Evolutionary conservation across 306 rosid genomes (phyloP).

Genomic region (Trifolium subterraneum): DNA sequence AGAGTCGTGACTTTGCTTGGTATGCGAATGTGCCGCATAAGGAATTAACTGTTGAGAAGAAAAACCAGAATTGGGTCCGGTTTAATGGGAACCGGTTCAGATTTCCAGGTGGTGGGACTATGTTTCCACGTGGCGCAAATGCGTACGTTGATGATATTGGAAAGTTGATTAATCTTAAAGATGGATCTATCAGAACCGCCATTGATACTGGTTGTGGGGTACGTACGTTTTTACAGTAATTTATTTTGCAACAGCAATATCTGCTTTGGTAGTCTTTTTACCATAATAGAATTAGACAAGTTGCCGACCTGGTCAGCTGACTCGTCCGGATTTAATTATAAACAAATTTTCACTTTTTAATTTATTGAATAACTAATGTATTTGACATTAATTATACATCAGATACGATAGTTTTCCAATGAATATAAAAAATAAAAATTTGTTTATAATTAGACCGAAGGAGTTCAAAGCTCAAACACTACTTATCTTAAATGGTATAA

Average conservation of each 20-base stretch:
- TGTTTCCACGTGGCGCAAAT: constrained; percentile 88
- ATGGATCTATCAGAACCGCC: constrained; percentile 89
- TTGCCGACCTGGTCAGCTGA: no score
- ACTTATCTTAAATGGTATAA: no score
- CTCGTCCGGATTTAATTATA: no score
- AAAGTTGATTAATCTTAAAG: constrained; percentile 63
- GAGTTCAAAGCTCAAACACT: no score
- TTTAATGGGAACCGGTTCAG: constrained; percentile 63
- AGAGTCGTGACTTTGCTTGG: constrained; percentile 76
- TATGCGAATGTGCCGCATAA: constrained; percentile 91
- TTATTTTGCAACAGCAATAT: constrained; percentile 1
- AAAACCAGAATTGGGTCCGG: constrained; percentile 82
- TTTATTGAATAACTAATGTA: no score
- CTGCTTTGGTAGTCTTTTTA: background rate
- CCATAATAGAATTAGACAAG: no score
- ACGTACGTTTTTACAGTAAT: constrained; percentile 27
- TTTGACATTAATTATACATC: no score
- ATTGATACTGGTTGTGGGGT: constrained; percentile 99
- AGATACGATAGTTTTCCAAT: no score
- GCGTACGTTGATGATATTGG: constrained; percentile 85
- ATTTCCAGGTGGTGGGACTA: constrained; percentile 98
- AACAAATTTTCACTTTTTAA: no score
- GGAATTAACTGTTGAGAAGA: constrained; percentile 85
- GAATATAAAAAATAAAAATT: no score
- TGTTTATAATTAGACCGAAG: no score